Conservation (phyloP, 2,329 filamentous ascomycete species). For the Ustulina deusta region DNA sequence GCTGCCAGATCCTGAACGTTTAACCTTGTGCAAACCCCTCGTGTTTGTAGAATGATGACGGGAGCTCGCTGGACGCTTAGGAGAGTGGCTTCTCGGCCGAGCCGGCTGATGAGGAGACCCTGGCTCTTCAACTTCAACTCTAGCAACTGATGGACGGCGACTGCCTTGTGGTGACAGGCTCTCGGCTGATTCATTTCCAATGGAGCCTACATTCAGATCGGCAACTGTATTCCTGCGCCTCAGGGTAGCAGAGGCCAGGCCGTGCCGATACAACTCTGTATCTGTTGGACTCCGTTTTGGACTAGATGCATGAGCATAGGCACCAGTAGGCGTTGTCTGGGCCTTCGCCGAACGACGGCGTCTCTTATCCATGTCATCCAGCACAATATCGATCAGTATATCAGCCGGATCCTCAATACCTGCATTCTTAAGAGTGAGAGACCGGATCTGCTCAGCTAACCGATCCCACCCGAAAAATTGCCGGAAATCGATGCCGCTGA, state of each 20-base stretch:
- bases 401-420: conserved; percentile 91
- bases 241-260: conserved; percentile 75
- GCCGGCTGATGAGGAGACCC: conserved; percentile 58
- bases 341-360: conserved; percentile 88
- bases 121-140: conserved; percentile 62
- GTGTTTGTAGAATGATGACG: conserved; percentile 76
- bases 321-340: conserved; percentile 80
- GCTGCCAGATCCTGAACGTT: conserved; percentile 90
- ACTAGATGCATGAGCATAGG: conserved; percentile 70
- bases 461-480: conserved; percentile 98
- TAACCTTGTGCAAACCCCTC: conserved; percentile 78
- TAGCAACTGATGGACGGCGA: conserved; percentile 59
- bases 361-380: conserved; percentile 96
- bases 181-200: conserved; percentile 64
- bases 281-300: conserved; percentile 72
- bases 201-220: conserved; percentile 70
- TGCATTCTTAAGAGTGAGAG: conserved; percentile 87
- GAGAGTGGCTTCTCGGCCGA: conserved; percentile 82
- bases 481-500: conserved; percentile 94
- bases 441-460: conserved; percentile 89
- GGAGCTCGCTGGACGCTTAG: conserved; percentile 79
- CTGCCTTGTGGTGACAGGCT: conserved; percentile 52
- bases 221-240: conserved; percentile 60
- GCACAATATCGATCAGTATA: conserved; percentile 89
- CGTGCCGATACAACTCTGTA: conserved; percentile 75